Evolutionary conservation across 768 basidiomycete genomes (phyloP).

Genomic region (Lactifluus echinatus): DNA sequence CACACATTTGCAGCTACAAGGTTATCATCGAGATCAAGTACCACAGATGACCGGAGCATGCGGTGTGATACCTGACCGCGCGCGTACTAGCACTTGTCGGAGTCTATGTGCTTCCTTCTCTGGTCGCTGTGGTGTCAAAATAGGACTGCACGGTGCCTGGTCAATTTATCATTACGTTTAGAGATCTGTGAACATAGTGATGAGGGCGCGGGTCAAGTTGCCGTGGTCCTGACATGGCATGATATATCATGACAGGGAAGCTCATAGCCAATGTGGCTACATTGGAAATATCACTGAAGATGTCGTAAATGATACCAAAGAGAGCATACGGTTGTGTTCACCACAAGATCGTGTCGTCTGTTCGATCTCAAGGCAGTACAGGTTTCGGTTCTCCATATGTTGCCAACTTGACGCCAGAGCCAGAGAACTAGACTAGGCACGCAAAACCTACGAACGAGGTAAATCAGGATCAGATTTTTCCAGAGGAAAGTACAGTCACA

Average conservation of each 20-base stretch:
- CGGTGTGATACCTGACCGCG: not conserved
- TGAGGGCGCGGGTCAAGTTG: not conserved
- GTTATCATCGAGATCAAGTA: too few relatives aligned
- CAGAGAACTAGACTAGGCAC: not conserved
- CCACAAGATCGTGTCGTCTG: not conserved
- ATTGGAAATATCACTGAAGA: not conserved
- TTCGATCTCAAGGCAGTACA: not conserved
- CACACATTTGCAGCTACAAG: too few relatives aligned
- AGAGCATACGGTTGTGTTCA: not conserved
- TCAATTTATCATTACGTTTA: not conserved
- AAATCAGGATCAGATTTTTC: constrained; percentile 4
- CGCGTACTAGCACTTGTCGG: not conserved
- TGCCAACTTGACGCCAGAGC: not conserved
- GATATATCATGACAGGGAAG: not conserved
- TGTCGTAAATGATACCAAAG: not conserved
- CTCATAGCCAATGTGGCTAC: not conserved
- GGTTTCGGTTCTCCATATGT: not conserved
- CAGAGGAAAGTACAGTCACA: not conserved
- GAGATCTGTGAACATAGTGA: not conserved
- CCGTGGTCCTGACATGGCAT: not conserved
- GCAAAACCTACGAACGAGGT: not conserved
- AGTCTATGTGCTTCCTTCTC: not conserved
- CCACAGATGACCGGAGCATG: not conserved
- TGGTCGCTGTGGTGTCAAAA: not conserved
- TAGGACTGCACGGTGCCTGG: too few relatives aligned